phyloP scores from a whole-genome alignment of 345 rosid species.

The Punica granatum region DNA sequence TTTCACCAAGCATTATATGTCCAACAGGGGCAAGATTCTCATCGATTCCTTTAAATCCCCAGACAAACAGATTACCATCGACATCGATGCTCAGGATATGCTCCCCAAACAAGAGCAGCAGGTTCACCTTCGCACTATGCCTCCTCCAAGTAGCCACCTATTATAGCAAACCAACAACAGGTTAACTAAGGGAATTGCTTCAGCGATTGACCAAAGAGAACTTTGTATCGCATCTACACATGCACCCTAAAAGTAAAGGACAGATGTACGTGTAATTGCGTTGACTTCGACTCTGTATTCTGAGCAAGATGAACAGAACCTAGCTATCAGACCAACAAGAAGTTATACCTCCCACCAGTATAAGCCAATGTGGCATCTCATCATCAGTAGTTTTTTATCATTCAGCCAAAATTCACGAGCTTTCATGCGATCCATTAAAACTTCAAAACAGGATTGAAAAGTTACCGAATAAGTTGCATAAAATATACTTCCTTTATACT shows the following conservation, averaged over 20 bases:
- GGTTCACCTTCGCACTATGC: slow-evolving; percentile 70
- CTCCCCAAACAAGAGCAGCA: slow-evolving; percentile 74
- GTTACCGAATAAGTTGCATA: background rate
- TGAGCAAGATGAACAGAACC: background rate
- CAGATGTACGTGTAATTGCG: background rate
- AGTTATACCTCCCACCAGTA: no score
- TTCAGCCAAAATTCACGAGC: background rate
- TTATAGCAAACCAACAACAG: slow-evolving; percentile 2
- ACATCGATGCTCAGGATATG: slow-evolving; percentile 66
- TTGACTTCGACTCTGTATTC: background rate
- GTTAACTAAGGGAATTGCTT: slow-evolving; percentile 1
- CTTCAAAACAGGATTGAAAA: background rate
- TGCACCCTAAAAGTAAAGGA: background rate
- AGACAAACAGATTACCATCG: slow-evolving; percentile 62
- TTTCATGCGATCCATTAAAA: background rate
- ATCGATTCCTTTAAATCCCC: slow-evolving; percentile 77
- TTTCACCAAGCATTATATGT: slow-evolving; percentile 42
- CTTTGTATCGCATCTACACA: background rate
- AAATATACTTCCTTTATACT: background rate
- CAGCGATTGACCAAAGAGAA: background rate
- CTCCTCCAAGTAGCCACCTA: slow-evolving; percentile 86
- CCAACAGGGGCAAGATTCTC: slow-evolving; percentile 55
- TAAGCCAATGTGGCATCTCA: background rate
- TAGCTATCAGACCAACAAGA: background rate
- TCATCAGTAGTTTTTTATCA: background rate